Base-by-base conservation (phyloP, 805 yeast genomes). In the Ogataea philodendri region DNA sequence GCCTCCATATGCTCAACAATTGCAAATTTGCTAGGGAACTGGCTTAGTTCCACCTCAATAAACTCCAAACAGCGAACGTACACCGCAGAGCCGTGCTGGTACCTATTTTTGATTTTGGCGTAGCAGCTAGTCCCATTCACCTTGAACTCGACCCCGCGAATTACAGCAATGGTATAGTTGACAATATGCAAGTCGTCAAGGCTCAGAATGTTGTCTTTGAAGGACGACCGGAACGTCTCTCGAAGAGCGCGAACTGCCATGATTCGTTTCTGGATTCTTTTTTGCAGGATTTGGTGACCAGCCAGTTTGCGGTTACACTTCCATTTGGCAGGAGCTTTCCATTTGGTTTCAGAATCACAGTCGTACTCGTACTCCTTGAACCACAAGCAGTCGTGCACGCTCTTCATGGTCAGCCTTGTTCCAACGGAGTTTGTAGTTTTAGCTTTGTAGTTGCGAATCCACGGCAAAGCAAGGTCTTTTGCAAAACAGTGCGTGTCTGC, bases 371-470 rank as follows among this genome's bases (percentile, higher is more conserved):
- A 44, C 9, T 44, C 45, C 7, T 32, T 13, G 17, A 18, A 32
- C 48, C 48, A 44, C n/a, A 41, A 18, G 31, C 48, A 41, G 22
- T 44, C 48, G 7, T 40, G 38, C 7, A 44, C 26, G 14, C 33
- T 37, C 22, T 44, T 44, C 41, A 39, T 33, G 7, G 37, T 30
- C 8, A 44, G 28, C 4, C 44, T 24, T 5, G 30, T 26, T 4
- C 41, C 42, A 11, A 36, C 33, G 3, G 48, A 15, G 7, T 32
- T 20, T 4, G 30, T 13, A 5, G 34, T 34, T 15, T 36, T 37
- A n/a, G 39, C 24, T 28, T 37, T 37, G 7, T 31, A 15, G 14
- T 41, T 37, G 16, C 39, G 11, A 3, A 41, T 32, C 45, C 48
- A 41, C 2, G 44, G 45, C 8, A 37, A 22, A 8, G 34, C 9